These are phyloP conservation scores for Closterium sp. DNA, from an alignment of 139 green algal species.

Conservation along the genomic window DNA sequence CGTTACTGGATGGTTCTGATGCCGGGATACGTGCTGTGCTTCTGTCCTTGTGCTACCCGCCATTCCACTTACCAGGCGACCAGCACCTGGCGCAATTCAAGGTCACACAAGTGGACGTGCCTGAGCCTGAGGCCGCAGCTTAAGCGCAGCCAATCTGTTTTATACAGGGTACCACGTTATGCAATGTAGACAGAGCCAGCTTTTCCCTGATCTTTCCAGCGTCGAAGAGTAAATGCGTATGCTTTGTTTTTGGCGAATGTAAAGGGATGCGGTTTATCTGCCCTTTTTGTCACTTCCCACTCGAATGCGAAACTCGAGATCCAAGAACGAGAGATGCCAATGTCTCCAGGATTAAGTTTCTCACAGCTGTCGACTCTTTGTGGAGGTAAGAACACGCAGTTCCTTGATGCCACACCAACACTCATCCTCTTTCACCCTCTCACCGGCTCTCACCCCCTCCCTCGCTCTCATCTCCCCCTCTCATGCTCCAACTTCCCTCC, in stretches of 20 bases:
- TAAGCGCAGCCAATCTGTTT: not conserved
- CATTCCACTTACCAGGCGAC: not conserved
- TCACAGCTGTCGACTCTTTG: not conserved
- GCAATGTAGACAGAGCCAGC: not conserved
- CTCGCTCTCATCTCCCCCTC: not conserved
- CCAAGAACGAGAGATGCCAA: too few species aligned
- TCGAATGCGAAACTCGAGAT: not conserved
- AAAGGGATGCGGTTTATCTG: not conserved
- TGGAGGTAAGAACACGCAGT: not conserved
- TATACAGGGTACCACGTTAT: not conserved
- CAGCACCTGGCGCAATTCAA: slow-evolving; percentile 1
- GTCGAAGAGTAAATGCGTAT: not conserved
- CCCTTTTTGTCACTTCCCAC: not conserved
- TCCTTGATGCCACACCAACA: not conserved
- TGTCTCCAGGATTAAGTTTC: too few species aligned
- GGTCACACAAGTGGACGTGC: not conserved
- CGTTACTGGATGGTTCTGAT: not conserved
- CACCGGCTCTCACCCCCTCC: not conserved
- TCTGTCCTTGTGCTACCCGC: not conserved
- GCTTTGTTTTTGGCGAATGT: not conserved
- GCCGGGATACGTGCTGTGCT: not conserved
- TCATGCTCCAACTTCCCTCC: not conserved
- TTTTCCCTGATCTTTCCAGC: not conserved
- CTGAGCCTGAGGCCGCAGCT: not conserved
- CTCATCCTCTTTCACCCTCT: too few species aligned